A percentile compares a stretch with the other conserved stretches of the same genome.
These are phyloP conservation scores for Artemisia annua DNA, from an alignment of 129 eudicot species.

Conservation along the genomic window DNA sequence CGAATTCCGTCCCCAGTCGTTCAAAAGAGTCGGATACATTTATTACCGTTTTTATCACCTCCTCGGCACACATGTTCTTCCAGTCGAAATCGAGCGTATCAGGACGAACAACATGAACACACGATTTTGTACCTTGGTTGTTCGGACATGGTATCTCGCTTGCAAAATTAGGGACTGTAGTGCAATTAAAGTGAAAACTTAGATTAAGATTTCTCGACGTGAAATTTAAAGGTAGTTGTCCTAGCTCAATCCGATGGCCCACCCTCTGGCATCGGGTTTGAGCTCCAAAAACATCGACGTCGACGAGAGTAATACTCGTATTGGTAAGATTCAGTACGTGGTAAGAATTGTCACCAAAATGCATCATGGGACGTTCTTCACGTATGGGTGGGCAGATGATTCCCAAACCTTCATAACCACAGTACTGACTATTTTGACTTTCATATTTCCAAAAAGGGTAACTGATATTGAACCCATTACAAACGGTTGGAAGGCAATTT, in stretches of 20 bases:
- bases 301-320: slow-evolving; percentile 4
- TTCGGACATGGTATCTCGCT: slow-evolving; percentile 7
- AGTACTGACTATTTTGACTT: not conserved
- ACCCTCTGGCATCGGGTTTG: slow-evolving; percentile 19
- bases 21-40: not conserved
- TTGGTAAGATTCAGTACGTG: not conserved
- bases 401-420: slow-evolving; percentile 42
- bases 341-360: not conserved
- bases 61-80: not conserved
- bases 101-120: not conserved
- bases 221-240: slow-evolving; percentile 20
- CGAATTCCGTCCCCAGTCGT: not conserved
- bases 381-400: slow-evolving; percentile 22
- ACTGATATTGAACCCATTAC: not conserved
- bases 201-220: not conserved
- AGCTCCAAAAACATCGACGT: slow-evolving; percentile 9
- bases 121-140: no score
- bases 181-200: slow-evolving; percentile 42
- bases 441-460: slow-evolving; percentile 35
- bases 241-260: slow-evolving; percentile 15
- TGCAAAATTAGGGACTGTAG: not conserved
- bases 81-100: not conserved
- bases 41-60: slow-evolving; percentile 22
- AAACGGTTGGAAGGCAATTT: slow-evolving; percentile 7
- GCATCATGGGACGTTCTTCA: not conserved